Evolutionary conservation across 108 stramenopile genomes (phyloP).

Genomic region (Skeletonema grethae): DNA sequence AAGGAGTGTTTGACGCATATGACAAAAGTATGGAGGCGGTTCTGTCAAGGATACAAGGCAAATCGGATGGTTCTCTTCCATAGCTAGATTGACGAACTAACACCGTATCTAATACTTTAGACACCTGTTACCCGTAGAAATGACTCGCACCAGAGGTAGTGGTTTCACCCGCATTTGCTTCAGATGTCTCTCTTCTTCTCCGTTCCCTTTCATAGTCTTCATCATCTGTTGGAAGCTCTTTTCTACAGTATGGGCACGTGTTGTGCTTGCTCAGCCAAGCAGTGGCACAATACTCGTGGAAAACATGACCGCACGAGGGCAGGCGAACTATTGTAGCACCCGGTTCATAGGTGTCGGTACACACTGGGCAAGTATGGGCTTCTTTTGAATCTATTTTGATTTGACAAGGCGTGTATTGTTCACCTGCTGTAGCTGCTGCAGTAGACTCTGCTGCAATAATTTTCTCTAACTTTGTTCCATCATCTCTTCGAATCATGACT

Average conservation of each 20-base stretch:
- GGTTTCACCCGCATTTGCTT: background rate
- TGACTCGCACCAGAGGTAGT: background rate
- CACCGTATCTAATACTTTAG: background rate
- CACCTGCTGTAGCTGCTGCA: background rate
- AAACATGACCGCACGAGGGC: slow-evolving; percentile 77
- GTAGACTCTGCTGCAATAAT: slow-evolving; percentile 11
- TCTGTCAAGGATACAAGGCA: slow-evolving; percentile 60
- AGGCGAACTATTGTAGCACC: slow-evolving; percentile 68
- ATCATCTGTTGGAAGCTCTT: slow-evolving; percentile 86
- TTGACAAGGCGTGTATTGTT: slow-evolving; percentile 25
- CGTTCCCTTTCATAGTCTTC: slow-evolving; percentile 74
- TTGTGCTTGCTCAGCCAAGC: slow-evolving; percentile 79
- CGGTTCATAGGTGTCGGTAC: slow-evolving; percentile 56
- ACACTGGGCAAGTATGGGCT: slow-evolving; percentile 68
- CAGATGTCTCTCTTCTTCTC: slow-evolving; percentile 39
- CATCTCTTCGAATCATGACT: slow-evolving; percentile 71
- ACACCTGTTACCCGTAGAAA: slow-evolving; percentile 25
- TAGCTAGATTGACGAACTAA: background rate
- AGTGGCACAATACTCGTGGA: slow-evolving; percentile 83
- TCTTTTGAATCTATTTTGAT: slow-evolving; percentile 28
- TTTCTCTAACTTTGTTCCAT: slow-evolving; percentile 45
- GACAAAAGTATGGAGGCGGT: slow-evolving; percentile 68
- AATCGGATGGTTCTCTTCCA: slow-evolving; percentile 58
- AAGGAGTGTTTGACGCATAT: slow-evolving; percentile 61
- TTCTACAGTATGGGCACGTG: slow-evolving; percentile 85